Base-by-base conservation (phyloP, 257 asterid species). In the Forsythia viridissima region DNA sequence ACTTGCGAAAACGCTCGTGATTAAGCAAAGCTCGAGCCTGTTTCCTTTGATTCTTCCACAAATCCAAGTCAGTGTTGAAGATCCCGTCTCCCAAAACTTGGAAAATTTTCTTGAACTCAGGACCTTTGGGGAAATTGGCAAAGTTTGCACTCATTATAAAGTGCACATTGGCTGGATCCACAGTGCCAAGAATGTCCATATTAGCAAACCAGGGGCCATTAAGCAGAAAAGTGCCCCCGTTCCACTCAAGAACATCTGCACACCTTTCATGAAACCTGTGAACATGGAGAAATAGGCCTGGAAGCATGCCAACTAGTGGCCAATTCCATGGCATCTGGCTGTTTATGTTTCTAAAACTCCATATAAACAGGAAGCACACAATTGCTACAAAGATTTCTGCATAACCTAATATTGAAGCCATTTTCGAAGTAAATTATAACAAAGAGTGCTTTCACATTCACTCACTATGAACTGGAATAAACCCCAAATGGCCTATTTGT, bases 141-240 rank as follows among this genome's bases (percentile, higher is more conserved):
- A 90, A 90, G 80, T 90, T 88, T 4, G 86, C 84, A 59, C 91
- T 90, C 94, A 90, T 88, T 30, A 90, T 84, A 63, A 83, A 85
- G 84, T 90, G 92, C 0, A 90, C 82, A 43, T 90, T 85, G 4
- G 85, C 82, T 4, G 94, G 94, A 71, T 90, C 91, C 18, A 77
- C 86, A 0, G 94, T 88, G 76, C 44, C 78, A 3, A 90, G 11
- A 5, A 82, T 81, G 80, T 90, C 94, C 90, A 86, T 86, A 66
- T 83, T 70, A 11, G 87, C 40, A 68, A 90, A 88, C 80, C 81
- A 70, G 0, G 90, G 91, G 3, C 91, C 92, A 34, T 82, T 80
- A 30, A 89, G n/a, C 15, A 71, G 46, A 74, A 85, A 86, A 2
- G 88, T 89, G 12, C 91, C 89, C 0, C 91, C 84, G 1, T 24